phyloP scores from a whole-genome alignment of 2,329 filamentous ascomycete species.

The Colletotrichum cuscutae region DNA sequence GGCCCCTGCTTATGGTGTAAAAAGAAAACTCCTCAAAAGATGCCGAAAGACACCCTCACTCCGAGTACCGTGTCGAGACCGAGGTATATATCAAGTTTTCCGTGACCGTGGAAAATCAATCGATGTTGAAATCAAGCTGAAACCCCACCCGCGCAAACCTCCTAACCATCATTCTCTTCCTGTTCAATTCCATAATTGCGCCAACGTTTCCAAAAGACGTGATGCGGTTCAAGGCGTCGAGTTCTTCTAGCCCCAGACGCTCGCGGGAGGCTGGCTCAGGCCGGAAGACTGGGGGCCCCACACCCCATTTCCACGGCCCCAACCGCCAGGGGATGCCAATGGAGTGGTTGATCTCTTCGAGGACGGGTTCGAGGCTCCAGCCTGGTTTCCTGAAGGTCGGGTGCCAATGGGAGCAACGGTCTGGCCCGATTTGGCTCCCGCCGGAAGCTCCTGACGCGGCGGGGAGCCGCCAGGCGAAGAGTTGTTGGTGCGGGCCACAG shows the following conservation, averaged over 20 bases:
- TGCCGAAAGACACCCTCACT: constrained; percentile 36
- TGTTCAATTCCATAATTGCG: constrained; percentile 8
- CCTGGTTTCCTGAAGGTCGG: constrained; percentile 74
- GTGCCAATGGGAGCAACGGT: constrained; percentile 94
- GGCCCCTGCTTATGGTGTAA: constrained; percentile 29
- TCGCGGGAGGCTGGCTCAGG: constrained; percentile 83
- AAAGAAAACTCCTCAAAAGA: constrained; percentile 35
- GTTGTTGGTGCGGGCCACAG: constrained; percentile 81
- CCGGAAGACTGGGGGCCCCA: constrained; percentile 83
- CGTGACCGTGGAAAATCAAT: constrained; percentile 32
- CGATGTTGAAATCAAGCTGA: constrained; percentile 32
- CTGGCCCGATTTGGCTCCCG: constrained; percentile 62
- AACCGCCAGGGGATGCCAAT: constrained; percentile 86
- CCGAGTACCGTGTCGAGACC: constrained; percentile 33
- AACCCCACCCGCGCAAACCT: constrained; percentile 23
- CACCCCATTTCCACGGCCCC: constrained; percentile 83
- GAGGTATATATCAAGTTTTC: constrained; percentile 36
- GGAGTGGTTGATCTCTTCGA: constrained; percentile 88
- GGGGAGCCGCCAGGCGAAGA: constrained; percentile 87
- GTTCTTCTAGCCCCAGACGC: constrained; percentile 83
- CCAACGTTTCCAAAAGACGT: constrained; percentile 1
- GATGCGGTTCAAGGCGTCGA: neutral
- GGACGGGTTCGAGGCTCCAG: constrained; percentile 55
- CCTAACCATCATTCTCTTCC: constrained; percentile 3
- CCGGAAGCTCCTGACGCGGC: constrained; percentile 72